Evolutionary conservation across 306 rosid genomes (phyloP), one percentile per base, ranked within the genome.

Genomic region (Ziziphus jujuba): DNA sequence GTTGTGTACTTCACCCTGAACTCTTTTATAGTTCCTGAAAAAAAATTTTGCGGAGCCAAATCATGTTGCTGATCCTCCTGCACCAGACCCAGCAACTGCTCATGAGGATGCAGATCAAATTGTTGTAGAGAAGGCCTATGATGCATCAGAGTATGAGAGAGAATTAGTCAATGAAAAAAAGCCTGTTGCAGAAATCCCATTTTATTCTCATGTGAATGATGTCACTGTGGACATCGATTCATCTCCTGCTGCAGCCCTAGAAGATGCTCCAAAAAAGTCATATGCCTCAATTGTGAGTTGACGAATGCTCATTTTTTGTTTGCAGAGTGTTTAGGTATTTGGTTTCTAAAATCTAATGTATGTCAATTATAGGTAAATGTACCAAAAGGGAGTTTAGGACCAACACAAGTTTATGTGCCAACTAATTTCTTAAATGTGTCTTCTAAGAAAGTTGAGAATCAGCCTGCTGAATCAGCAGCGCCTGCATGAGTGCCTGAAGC

Each of bases 211-310:
- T 55, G 87, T 79, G n/a, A 73, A 74, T 68, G 88, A 80, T 56
- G 75, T 64, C 71, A 59, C 84, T 35, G 72, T 73, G 71, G 82
- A 72, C 53, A 47, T 69, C 28, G 80, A 86, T 66, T 67, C 56
- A 50, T 72, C 67, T 66, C 75, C 84, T 68, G 51, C 73, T 61
- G 61, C 76, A 21, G 66, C 68, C 28, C 79, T 63, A 68, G 88
- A 84, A 28, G 90, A 84, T 66, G 71, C 82, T 69, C 86, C 87
- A 31, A 89, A 89, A 85, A 61, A 86, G 75, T 86, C 92, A 61
- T 89, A 89, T 38, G 96, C 96, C 67, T 89, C 90, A 63, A 86
- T 89, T 72, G 90, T 89, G 71, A 82, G 92, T 80, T 60, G 43
- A 38, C 69, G 17, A 50, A 11, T 20, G 59, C 58, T 57, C 35